Evolutionary conservation across 2,329 filamentous ascomycete species (phyloP).

Genomic region (Penicillium palitans): DNA sequence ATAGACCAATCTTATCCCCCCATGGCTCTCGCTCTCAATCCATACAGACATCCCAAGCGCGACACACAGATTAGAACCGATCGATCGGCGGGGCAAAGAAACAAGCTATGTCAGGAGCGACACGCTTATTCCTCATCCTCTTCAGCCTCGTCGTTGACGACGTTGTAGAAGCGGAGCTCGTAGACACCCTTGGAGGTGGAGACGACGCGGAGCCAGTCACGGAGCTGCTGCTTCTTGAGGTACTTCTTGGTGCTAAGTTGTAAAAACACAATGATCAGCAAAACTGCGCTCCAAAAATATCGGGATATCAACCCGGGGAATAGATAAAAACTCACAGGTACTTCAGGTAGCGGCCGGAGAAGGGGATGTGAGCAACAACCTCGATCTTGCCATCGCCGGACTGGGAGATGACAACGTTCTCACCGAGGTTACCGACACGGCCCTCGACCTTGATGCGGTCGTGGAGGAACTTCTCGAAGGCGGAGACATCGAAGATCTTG

Average conservation of each 20-base stretch:
- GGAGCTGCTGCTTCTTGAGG: conserved; percentile 99
- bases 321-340: conserved; percentile 74
- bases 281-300: background rate
- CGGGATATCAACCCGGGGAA: background rate
- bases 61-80: conserved; percentile 15
- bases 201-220: conserved; percentile 99
- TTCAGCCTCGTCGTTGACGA: conserved; percentile 95
- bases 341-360: conserved; percentile 99
- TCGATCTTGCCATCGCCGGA: conserved; percentile 96
- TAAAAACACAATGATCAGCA: conserved; percentile 9
- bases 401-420: conserved; percentile 86
- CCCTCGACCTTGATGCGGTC: conserved; percentile 99
- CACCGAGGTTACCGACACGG: conserved; percentile 96
- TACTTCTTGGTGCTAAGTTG: conserved; percentile 93
- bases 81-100: conserved; percentile 15
- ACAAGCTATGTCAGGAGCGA: conserved; percentile 14
- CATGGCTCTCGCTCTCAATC: conserved; percentile 17
- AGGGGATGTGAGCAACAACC: conserved; percentile 94
- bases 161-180: conserved; percentile 99
- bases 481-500: conserved; percentile 99
- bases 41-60: conserved; percentile 14
- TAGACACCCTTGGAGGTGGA: conserved; percentile 98
- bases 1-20: conserved; percentile 27
- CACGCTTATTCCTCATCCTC: conserved; percentile 93
- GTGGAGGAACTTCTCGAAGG: conserved; percentile 99